Base-by-base conservation (phyloP, 176 grass and related monocot species). In the Alopecurus myosuroides region DNA sequence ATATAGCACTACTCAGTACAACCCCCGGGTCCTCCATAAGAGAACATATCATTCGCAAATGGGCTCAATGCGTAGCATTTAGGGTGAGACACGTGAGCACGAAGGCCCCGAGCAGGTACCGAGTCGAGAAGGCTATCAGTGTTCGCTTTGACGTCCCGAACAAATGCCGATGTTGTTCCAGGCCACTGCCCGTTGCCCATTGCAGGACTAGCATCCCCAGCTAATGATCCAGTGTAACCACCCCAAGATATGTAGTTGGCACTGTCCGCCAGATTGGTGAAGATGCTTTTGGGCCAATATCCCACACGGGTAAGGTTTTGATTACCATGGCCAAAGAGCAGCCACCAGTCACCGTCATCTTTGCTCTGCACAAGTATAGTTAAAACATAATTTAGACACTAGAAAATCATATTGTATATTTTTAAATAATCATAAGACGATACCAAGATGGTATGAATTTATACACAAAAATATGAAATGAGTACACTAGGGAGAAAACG, bases 181-280 rank as follows among this genome's bases (percentile, higher is more conserved):
- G 78, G 44, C 61, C 61, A 81, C 18, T 51, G 61, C 3, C 42
- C 78, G 37, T 81, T 81, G 6, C 78, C 78, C 78, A 81, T 51
- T 14, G 61, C 19, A 18, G 61, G 78, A 81, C 78, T 81, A 35
- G 61, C 11, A 15, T 51, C 20, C 46, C 44, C 44, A 14, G 10
- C 11, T 7, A 9, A 1, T 10, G 41, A 65, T 20, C 1, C 2
- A 14, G 78, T 81, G 20, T 3, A 36, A 67, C 61, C 78, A 35
- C 78, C 60, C 60, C 41, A 80, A 10, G 2, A 0, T 49, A 80
- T 35, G 28, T 0, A 0, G 13, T 31, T 63, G 4, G 78, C 61
- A 50, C 68, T 61, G 6, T 81, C 61, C 2, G 6, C 29, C 29
- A 68, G 5, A 33, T 22, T 11, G 15, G 0, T 18, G 17, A 81